Evolutionary conservation across 768 basidiomycete species (phyloP), one percentile per base, ranked within the genome.

Genomic region (Candolleomyces eurysporus): DNA sequence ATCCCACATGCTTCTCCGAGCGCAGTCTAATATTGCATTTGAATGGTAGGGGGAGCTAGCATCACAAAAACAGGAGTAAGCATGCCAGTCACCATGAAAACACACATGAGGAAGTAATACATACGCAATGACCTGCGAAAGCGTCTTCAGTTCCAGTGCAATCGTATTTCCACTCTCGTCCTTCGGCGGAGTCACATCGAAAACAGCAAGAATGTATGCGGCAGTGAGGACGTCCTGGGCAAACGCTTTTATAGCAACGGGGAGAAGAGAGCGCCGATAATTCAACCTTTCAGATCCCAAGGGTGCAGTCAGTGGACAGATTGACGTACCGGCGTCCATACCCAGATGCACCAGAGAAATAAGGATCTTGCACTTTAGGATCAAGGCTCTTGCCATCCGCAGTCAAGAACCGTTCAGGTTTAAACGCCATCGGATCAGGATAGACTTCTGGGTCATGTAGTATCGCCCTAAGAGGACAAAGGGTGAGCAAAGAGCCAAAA

Each of bases 341-440:
- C 2, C 66, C 66, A 36, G 64, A 66, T 7, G 66, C 66, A 48
- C 62, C 54, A 36, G 59, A 58, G n/a, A 60, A 8, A 14, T 19
- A 9, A 2, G 54, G 54, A 39, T 56, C 54, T 8, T n/a, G 54
- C 3, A 56, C 54, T 19, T n/a, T 19, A 21, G 54, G 54, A 10
- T 56, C 54, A 22, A 56, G 16, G n/a, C 42, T 13, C 36, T 36
- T 36, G 6, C 36, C 54, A 19, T 56, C 57, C 2, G 57, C 48
- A 4, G 63, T 56, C 16, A 56, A 16, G 21, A 42, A 56, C 5
- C 54, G 36, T 2, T 42, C 54, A 19, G 54, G 54, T 16, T 42
- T 43, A 19, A 56, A 56, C 19, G 39, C 21, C 17, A 43, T 42
- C 1, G 54, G 54, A 3, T 43, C 42, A 11, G 31, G 31, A 16